Percentiles rank a stretch among this genome's conserved stretches.
Conservation (phyloP, 768 basidiomycete genomes). For the Phanerochaete carnosa region DNA sequence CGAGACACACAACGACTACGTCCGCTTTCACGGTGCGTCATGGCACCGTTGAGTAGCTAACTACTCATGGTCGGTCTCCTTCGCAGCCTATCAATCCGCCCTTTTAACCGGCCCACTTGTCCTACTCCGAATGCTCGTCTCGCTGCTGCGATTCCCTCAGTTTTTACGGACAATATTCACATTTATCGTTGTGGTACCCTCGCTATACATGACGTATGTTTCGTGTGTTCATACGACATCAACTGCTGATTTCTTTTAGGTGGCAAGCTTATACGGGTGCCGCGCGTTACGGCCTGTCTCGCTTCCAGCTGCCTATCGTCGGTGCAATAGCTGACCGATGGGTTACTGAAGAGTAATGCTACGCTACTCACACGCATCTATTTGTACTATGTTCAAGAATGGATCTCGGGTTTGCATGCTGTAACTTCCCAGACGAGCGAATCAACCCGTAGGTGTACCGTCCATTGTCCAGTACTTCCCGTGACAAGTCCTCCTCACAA, state of each 20-base stretch:
- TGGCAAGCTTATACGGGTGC: constrained; percentile 53
- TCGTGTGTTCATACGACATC: not conserved
- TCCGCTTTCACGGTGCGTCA: constrained; percentile 72
- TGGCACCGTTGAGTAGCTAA: not conserved
- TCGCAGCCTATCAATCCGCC: constrained; percentile 74
- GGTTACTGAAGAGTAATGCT: constrained; percentile 57
- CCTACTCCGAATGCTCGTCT: constrained; percentile 50
- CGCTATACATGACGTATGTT: constrained; percentile 57
- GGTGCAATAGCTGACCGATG: constrained; percentile 67
- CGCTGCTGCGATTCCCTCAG: constrained; percentile 48
- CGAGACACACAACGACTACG: constrained; percentile 75
- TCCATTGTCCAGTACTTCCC: not conserved
- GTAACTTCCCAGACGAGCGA: not conserved
- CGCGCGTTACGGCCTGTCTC: constrained; percentile 44
- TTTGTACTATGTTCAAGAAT: not conserved
- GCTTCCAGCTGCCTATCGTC: constrained; percentile 59
- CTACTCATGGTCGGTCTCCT: not conserved
- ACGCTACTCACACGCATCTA: not conserved
- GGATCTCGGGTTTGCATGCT: not conserved
- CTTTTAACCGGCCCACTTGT: constrained; percentile 64
- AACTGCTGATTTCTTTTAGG: constrained; percentile 24
- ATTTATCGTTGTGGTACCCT: constrained; percentile 38
- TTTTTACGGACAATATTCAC: constrained; percentile 51
- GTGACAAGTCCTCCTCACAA: not conserved
- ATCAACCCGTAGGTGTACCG: not conserved